Evolutionary conservation across 192 early-diverging fungal genomes (phyloP).

Genomic region (Kappamyces sp.): DNA sequence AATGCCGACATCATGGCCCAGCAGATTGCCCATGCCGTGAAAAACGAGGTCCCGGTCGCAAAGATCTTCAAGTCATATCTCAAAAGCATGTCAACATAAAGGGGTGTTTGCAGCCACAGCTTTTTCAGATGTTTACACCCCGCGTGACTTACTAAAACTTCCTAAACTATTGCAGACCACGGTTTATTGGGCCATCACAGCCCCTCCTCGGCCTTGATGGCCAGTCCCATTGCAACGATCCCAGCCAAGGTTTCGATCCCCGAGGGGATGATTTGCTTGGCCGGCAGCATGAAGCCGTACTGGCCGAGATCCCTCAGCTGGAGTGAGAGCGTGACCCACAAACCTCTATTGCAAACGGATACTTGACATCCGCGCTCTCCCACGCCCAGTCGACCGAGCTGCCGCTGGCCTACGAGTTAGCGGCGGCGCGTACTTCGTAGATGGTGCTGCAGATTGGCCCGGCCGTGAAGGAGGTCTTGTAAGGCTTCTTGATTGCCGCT

Average conservation of each 20-base stretch:
- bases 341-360: constrained; percentile 55
- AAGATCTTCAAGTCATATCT: no score
- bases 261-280: constrained; percentile 16
- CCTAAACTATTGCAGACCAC: no score
- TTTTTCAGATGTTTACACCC: no score
- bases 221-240: background rate
- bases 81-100: no score
- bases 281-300: constrained; percentile 18
- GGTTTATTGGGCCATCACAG: no score
- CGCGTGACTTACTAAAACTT: no score
- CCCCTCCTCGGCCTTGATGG: no score
- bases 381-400: constrained; percentile 56
- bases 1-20: constrained; percentile 42
- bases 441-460: constrained; percentile 59
- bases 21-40: constrained; percentile 34
- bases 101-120: no score
- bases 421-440: constrained; percentile 30
- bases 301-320: constrained; percentile 8
- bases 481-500: constrained; percentile 49
- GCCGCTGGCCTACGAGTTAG: constrained; percentile 30
- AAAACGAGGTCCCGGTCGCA: background rate
- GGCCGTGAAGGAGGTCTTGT: constrained; percentile 49
- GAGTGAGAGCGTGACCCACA: constrained; percentile 26
- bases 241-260: constrained; percentile 17
- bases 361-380: constrained; percentile 46